Percentiles rank a stretch among this genome's conserved stretches.
Evolutionary conservation across 2,329 filamentous ascomycete species (phyloP).

Genomic region (Ascocoryne sarcoides): DNA sequence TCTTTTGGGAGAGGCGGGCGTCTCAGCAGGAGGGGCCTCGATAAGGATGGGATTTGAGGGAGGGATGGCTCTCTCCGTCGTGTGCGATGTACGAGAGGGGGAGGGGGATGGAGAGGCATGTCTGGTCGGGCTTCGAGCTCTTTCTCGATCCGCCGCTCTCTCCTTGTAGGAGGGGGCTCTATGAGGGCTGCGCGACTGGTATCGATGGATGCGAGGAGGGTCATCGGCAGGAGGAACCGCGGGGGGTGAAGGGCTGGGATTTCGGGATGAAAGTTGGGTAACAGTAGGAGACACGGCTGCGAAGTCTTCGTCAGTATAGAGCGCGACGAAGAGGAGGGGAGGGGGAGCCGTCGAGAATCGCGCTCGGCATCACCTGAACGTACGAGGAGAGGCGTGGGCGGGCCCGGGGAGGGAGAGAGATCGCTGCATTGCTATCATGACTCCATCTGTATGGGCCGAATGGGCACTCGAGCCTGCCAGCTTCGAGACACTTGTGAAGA

Average conservation of each 20-base stretch:
- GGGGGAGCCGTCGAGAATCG: background rate
- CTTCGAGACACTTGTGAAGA: constrained; percentile 19
- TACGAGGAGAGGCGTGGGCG: constrained; percentile 29
- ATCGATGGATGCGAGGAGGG: constrained; percentile 39
- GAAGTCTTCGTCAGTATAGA: constrained; percentile 11
- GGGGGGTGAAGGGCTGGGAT: constrained; percentile 46
- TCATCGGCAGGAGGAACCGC: no score
- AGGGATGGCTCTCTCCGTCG: constrained; percentile 22
- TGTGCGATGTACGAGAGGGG: constrained; percentile 27
- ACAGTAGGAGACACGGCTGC: constrained; percentile 44
- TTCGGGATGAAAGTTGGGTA: constrained; percentile 42
- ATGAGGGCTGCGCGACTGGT: constrained; percentile 46
- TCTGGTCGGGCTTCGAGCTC: constrained; percentile 29
- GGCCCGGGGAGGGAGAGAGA: constrained; percentile 30
- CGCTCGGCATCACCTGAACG: constrained; percentile 12
- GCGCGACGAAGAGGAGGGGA: background rate
- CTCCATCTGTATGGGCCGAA: constrained; percentile 25
- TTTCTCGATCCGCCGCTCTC: constrained; percentile 37
- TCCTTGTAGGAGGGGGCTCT: constrained; percentile 37
- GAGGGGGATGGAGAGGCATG: constrained; percentile 21
- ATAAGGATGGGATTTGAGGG: no score
- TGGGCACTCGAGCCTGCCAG: constrained; percentile 22
- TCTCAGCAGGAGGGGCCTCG: constrained; percentile 11
- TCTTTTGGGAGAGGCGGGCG: constrained; percentile 19
- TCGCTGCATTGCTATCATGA: constrained; percentile 30